Base-by-base conservation (phyloP, 2,329 filamentous ascomycete species). In the Fusarium chaquense region DNA sequence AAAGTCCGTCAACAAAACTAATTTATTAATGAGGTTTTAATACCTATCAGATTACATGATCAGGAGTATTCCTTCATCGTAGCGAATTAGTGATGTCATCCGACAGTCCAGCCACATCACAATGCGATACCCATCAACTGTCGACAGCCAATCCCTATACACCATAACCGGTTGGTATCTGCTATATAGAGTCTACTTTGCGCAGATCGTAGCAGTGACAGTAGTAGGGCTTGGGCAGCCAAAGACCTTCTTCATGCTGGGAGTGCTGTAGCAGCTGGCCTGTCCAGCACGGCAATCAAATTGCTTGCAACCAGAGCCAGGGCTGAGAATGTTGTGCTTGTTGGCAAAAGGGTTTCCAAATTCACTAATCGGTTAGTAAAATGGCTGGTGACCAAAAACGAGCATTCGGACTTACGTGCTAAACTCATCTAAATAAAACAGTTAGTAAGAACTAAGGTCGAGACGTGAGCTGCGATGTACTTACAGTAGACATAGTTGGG, bases 281-380 rank as follows among this genome's bases (percentile, higher is more conserved):
- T 81, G 67, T 67, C 73, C 74, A 30, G 81, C 47, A 16, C 68
- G 70, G 71, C 82, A 83, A 72, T 82, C 73, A 62, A 83, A 83
- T 6, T 65, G 15, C 68, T 79, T 47, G 70, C 81, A 83, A 41
- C 80, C 81, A 0, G 61, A 56, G 22, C 80, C 80, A 3, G 81
- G 76, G 45, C 67, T 78, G 59, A 83, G 61, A 50, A 67, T 77
- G 72, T 82, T 82, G 69, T 73, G 78, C 52, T 72, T 64, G 57
- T 63, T 59, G 38, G 76, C 77, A 49, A 82, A 83, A 58, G 81
- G 81, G 76, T 83, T 83, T 30, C 81, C 81, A 28, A 49, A 81
- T 69, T 81, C 62, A 33, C 69, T 72, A 5, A 24, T 4, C 6
- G 13, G 13, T 35, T 61, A 26, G 38, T 35, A 26, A n/a, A 20